phyloP scores from a whole-genome alignment of 495 filamentous ascomycete species.

The Neurospora sp. region DNA sequence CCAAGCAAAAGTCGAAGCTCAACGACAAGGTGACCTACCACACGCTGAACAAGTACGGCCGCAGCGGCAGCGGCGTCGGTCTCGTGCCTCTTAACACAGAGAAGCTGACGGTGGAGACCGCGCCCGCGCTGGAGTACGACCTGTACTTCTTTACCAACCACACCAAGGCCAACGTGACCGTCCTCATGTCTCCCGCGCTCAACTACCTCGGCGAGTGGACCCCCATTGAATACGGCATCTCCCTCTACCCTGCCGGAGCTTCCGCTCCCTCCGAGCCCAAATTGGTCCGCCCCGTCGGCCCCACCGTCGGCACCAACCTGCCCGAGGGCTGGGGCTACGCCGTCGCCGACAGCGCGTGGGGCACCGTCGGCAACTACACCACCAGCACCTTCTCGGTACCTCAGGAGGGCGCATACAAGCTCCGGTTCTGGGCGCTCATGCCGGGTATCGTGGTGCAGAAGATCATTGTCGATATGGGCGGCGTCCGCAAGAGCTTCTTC shows the following conservation, averaged over 20 bases:
- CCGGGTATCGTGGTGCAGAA: slow-evolving; percentile 61
- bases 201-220: slow-evolving; percentile 50
- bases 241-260: slow-evolving; percentile 31
- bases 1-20: slow-evolving; percentile 19
- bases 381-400: slow-evolving; percentile 42
- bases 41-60: slow-evolving; percentile 44
- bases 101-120: slow-evolving; percentile 34
- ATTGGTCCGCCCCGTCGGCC: slow-evolving; percentile 41
- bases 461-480: slow-evolving; percentile 56
- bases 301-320: slow-evolving; percentile 35
- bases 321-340: slow-evolving; percentile 49
- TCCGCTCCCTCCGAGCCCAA: slow-evolving; percentile 26
- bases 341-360: slow-evolving; percentile 52
- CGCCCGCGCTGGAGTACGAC: slow-evolving; percentile 53
- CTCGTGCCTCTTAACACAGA: slow-evolving; percentile 43
- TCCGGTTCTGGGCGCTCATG: slow-evolving; percentile 54
- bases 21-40: slow-evolving; percentile 40
- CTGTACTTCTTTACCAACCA: slow-evolving; percentile 52
- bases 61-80: slow-evolving; percentile 49
- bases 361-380: slow-evolving; percentile 34
- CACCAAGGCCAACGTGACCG: slow-evolving; percentile 46
- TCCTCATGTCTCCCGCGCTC: slow-evolving; percentile 50
- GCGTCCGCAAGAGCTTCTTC: slow-evolving; percentile 54
- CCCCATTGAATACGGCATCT: slow-evolving; percentile 51
- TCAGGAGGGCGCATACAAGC: slow-evolving; percentile 41